Evolutionary conservation across 2,329 filamentous ascomycete species (phyloP).

Genomic region (Aspergillus phoenicis): DNA sequence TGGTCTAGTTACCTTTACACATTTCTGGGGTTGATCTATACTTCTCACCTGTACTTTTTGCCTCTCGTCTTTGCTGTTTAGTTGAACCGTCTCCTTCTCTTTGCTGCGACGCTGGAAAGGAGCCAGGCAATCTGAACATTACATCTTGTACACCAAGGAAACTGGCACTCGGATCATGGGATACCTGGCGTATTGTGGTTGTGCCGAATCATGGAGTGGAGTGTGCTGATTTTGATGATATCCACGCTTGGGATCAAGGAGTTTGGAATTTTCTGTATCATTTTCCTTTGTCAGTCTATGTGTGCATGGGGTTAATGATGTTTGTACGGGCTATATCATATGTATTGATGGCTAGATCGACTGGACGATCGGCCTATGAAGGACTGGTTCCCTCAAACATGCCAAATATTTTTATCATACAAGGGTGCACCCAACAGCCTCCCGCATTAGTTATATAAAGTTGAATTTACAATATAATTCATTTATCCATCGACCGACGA

Average conservation of each 20-base stretch:
- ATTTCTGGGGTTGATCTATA: background rate
- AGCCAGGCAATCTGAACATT: background rate
- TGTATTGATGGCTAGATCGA: background rate
- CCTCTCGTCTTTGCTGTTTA: background rate
- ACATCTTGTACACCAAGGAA: constrained; percentile 1
- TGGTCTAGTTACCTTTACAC: background rate
- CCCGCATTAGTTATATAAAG: background rate
- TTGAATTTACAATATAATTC: background rate
- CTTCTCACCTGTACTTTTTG: background rate
- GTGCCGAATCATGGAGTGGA: constrained; percentile 6
- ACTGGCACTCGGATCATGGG: constrained; percentile 4
- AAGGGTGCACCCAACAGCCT: background rate
- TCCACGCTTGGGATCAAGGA: constrained; percentile 6
- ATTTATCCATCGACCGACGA: background rate
- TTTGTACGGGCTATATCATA: background rate
- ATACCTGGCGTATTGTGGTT: constrained; percentile 13
- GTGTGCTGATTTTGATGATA: constrained; percentile 6
- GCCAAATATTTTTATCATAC: background rate
- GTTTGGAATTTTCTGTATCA: background rate
- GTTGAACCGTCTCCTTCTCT: background rate
- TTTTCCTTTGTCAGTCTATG: constrained; percentile 1
- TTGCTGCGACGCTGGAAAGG: background rate
- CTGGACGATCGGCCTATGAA: background rate
- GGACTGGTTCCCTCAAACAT: background rate
- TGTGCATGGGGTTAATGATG: constrained; percentile 1